Percentiles rank a stretch among this genome's conserved stretches.
Conservation (phyloP, 129 eudicot genomes). For the Scalesia atractyloides region DNA sequence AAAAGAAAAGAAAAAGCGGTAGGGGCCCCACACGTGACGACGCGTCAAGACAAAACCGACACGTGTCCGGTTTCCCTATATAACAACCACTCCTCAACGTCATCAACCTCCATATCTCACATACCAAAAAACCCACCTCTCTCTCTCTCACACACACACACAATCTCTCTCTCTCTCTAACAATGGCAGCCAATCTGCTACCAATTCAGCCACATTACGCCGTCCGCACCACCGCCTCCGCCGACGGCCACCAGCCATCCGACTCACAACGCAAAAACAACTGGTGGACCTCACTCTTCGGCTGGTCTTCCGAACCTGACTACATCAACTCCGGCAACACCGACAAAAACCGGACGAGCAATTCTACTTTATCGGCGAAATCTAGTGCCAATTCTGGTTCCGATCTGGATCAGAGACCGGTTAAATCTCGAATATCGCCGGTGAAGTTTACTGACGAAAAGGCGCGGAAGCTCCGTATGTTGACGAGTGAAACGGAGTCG, state of each 20-base stretch:
- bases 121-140: not conserved
- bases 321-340: constrained; percentile 44
- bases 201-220: constrained; percentile 41
- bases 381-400: constrained; percentile 18
- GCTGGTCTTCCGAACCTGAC: constrained; percentile 66
- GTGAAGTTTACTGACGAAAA: constrained; percentile 71
- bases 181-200: constrained; percentile 49
- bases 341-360: not conserved
- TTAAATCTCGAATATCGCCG: constrained; percentile 34
- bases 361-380: constrained; percentile 3
- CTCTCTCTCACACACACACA: not conserved
- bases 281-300: constrained; percentile 87
- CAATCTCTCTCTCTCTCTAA: constrained; percentile 12
- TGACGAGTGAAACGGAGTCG: constrained; percentile 48
- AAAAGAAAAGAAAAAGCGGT: constrained; percentile 14
- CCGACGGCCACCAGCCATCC: constrained; percentile 35
- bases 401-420: constrained; percentile 23
- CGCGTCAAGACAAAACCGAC: constrained; percentile 19
- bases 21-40: constrained; percentile 36
- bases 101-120: not conserved
- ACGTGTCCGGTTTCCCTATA: constrained; percentile 33
- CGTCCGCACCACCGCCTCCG: constrained; percentile 30
- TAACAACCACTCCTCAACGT: not conserved
- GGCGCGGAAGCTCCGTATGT: constrained; percentile 72
- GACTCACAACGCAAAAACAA: constrained; percentile 19